A percentile compares a stretch with the other conserved stretches of the same genome.
Evolutionary conservation across 2,329 filamentous ascomycete genomes (phyloP).

Genomic region (Beauveria sp.): DNA sequence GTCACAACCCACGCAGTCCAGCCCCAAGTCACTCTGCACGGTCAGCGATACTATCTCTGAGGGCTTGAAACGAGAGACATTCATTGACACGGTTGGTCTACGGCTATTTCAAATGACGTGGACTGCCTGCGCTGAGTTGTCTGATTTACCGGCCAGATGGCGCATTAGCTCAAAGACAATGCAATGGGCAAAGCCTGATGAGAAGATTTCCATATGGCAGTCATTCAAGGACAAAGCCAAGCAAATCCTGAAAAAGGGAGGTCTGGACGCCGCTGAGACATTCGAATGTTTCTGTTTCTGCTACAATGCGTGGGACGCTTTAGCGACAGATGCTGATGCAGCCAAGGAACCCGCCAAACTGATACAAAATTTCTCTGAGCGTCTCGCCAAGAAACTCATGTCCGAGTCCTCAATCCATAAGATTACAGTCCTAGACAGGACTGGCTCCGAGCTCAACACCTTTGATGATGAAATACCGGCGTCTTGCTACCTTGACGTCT

Average conservation of each 20-base stretch:
- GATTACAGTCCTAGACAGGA: slow-evolving; percentile 10
- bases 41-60: slow-evolving; percentile 36
- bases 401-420: slow-evolving; percentile 18
- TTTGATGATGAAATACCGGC: background rate
- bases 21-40: slow-evolving; percentile 29
- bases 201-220: slow-evolving; percentile 26
- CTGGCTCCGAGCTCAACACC: background rate
- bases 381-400: slow-evolving; percentile 25
- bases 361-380: slow-evolving; percentile 25
- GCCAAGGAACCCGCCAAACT: slow-evolving; percentile 23
- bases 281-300: slow-evolving; percentile 35
- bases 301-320: slow-evolving; percentile 29
- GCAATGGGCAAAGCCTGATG: slow-evolving; percentile 25
- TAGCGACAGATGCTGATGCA: slow-evolving; percentile 28
- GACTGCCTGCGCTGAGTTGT: background rate
- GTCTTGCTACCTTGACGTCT: slow-evolving; percentile 26
- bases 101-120: slow-evolving; percentile 24
- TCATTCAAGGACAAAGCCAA: slow-evolving; percentile 24
- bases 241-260: slow-evolving; percentile 25
- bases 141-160: slow-evolving; percentile 31
- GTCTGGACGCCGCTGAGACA: slow-evolving; percentile 26
- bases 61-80: slow-evolving; percentile 34
- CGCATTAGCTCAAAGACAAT: slow-evolving; percentile 29
- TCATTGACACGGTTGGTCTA: slow-evolving; percentile 33
- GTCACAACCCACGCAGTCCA: slow-evolving; percentile 19